These are phyloP conservation scores for Exidia glandulosa DNA, from an alignment of 768 basidiomycete genomes.

Conservation along the genomic window DNA sequence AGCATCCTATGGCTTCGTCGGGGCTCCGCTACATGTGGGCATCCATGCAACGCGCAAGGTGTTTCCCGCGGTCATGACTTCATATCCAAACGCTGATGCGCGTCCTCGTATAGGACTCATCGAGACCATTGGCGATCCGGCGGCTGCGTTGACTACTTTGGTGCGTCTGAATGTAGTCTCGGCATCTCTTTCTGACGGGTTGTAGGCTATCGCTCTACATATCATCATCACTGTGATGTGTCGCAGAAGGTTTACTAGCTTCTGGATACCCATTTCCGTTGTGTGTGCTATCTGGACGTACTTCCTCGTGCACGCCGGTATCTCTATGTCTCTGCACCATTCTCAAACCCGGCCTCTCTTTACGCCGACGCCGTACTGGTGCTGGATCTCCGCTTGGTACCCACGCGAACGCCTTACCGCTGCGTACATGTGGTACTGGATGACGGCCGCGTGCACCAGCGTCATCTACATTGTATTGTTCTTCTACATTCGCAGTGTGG, in stretches of 20 bases:
- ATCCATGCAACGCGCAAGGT: background rate
- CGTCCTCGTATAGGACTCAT: background rate
- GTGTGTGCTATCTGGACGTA: constrained; percentile 2
- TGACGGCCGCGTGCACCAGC: constrained; percentile 6
- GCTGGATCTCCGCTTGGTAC: constrained; percentile 4
- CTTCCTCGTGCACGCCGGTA: background rate
- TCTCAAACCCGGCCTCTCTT: background rate
- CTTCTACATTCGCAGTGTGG: constrained; percentile 7
- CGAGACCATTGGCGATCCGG: background rate
- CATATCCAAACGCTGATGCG: background rate
- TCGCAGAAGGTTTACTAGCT: constrained; percentile 1
- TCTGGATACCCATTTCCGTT: background rate
- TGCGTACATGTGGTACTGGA: constrained; percentile 7
- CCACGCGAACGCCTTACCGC: background rate
- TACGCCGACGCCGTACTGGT: constrained; percentile 7
- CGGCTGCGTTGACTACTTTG: background rate
- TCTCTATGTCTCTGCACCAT: background rate
- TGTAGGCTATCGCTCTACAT: constrained; percentile 4
- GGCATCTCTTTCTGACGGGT: background rate
- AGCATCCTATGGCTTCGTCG: background rate
- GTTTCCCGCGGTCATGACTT: background rate
- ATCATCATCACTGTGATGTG: constrained; percentile 6
- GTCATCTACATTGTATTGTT: constrained; percentile 6
- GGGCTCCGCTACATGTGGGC: background rate
- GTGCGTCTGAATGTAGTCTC: background rate